These are phyloP conservation scores for Hirschioporus abietinus DNA, from an alignment of 768 basidiomycete species.

Conservation along the genomic window DNA sequence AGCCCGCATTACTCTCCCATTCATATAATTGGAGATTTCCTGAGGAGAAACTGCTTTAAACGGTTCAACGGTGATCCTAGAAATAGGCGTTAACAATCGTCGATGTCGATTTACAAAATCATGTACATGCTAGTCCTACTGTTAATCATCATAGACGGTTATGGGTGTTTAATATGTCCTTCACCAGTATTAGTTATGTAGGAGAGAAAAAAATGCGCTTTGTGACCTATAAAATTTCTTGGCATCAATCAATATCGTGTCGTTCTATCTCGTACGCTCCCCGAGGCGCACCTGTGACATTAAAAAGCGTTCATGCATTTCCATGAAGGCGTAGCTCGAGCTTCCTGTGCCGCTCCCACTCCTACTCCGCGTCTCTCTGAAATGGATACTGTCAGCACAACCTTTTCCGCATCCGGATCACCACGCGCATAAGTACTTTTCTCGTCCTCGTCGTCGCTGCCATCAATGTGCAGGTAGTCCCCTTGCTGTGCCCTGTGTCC, in stretches of 20 bases:
- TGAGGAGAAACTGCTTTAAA: no score
- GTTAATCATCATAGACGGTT: no score
- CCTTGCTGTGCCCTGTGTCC: background rate
- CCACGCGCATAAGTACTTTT: background rate
- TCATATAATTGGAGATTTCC: no score
- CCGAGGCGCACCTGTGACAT: background rate
- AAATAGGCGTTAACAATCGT: no score
- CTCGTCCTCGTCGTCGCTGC: background rate
- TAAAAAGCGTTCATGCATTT: background rate
- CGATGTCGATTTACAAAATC: no score
- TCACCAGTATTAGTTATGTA: background rate
- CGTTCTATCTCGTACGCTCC: background rate
- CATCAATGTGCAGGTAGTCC: background rate
- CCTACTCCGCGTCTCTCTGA: background rate
- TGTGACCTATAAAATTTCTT: background rate
- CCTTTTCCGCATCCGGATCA: background rate
- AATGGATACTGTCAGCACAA: background rate
- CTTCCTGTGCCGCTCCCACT: background rate
- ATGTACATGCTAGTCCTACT: no score
- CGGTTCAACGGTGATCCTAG: no score
- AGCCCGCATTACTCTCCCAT: no score
- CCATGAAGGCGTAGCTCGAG: background rate
- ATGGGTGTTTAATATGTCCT: no score
- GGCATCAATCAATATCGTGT: background rate
- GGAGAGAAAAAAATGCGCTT: background rate